Conservation (phyloP, 805 yeast species). For the Pichia californica region DNA sequence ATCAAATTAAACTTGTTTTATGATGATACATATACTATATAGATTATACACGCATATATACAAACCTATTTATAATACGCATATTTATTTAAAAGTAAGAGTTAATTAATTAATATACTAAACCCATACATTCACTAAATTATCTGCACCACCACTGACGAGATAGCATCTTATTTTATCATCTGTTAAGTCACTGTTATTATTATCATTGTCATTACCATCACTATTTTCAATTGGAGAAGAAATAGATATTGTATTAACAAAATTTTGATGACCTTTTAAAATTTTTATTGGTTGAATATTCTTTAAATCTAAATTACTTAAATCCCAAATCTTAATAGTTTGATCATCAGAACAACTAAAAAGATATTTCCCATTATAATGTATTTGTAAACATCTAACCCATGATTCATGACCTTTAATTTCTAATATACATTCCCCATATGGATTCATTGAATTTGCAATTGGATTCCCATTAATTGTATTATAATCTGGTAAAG, state of each 20-base stretch:
- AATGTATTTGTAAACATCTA: slow-evolving; percentile 60
- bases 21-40: too few relatives aligned
- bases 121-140: slow-evolving; percentile 48
- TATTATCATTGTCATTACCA: too few relatives aligned
- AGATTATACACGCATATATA: too few relatives aligned
- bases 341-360: slow-evolving; percentile 77
- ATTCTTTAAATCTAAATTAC: slow-evolving; percentile 18
- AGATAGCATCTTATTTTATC: slow-evolving; percentile 54
- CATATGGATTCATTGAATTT: slow-evolving; percentile 48
- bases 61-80: background rate
- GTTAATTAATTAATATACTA: too few relatives aligned
- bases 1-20: background rate
- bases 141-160: slow-evolving; percentile 60
- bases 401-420: slow-evolving; percentile 88
- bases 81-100: background rate
- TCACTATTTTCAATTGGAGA: slow-evolving; percentile 26
- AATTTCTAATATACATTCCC: slow-evolving; percentile 49
- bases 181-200: slow-evolving; percentile 24
- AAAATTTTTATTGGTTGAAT: slow-evolving; percentile 29
- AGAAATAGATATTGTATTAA: slow-evolving; percentile 57
- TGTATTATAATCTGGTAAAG: slow-evolving; percentile 47
- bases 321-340: slow-evolving; percentile 73
- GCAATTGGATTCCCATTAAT: slow-evolving; percentile 38
- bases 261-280: slow-evolving; percentile 67
- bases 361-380: slow-evolving; percentile 62